A percentile compares a stretch with the other conserved stretches of the same genome.
Evolutionary conservation across 2,329 filamentous ascomycete genomes (phyloP).

Genomic region (Arthrobotrys megalospora): DNA sequence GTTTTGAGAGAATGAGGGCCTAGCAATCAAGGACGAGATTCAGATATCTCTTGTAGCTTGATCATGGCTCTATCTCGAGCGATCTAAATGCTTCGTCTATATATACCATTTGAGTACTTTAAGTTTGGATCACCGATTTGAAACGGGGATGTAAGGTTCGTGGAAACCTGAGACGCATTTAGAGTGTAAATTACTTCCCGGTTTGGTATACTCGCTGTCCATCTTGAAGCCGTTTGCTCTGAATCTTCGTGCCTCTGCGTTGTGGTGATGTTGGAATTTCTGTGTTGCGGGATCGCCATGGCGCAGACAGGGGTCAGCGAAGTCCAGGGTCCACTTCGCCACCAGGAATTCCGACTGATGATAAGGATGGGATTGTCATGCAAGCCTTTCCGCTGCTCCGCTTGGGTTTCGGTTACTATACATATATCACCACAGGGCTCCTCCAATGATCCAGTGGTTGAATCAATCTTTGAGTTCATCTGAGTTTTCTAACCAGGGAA

Average conservation of each 20-base stretch:
- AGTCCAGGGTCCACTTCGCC: conserved; percentile 27
- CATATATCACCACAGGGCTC: not conserved
- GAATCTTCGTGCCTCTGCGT: not conserved
- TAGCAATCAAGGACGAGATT: not conserved
- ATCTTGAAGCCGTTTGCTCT: not conserved
- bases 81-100: conserved; percentile 9
- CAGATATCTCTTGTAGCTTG: not conserved
- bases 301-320: conserved; percentile 6
- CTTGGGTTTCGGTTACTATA: conserved; percentile 2
- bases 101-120: conserved; percentile 34
- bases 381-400: conserved; percentile 4
- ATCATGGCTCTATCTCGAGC: not conserved
- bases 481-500: conserved; percentile 3
- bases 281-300: conserved; percentile 11
- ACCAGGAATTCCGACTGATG: conserved; percentile 26
- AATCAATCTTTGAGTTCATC: conserved; percentile 7
- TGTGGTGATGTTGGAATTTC: conserved; percentile 29
- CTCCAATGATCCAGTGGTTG: conserved; percentile 8
- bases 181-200: conserved; percentile 9
- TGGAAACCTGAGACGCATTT: conserved; percentile 21
- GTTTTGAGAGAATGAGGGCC: not conserved
- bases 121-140: conserved; percentile 22
- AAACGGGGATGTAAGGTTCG: conserved; percentile 15
- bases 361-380: conserved; percentile 20
- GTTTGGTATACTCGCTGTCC: not conserved